Percentiles rank a stretch among this genome's conserved stretches.
Evolutionary conservation across 116 monocot species (phyloP).

Genomic region (Iris pallida): DNA sequence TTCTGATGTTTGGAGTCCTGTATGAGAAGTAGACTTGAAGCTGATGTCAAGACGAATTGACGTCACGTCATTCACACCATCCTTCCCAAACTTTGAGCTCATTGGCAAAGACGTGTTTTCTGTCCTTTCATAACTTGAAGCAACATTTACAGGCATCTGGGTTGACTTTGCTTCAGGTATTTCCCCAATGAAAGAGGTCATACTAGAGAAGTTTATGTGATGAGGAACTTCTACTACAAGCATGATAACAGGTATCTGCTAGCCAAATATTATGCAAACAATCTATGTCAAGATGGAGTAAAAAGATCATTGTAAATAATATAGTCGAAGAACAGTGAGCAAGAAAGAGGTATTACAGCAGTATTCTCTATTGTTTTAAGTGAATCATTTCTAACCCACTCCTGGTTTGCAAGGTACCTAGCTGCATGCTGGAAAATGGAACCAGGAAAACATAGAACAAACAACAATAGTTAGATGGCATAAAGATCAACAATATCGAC

Average conservation of each 20-base stretch:
- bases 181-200: slow-evolving; percentile 33
- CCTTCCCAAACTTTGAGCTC: slow-evolving; percentile 22
- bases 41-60: slow-evolving; percentile 93
- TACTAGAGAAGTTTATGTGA: slow-evolving; percentile 50
- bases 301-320: background rate
- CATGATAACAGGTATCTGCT: slow-evolving; percentile 97
- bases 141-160: slow-evolving; percentile 13
- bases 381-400: slow-evolving; percentile 98
- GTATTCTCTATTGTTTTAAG: slow-evolving; percentile 98
- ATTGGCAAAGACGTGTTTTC: slow-evolving; percentile 19
- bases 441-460: background rate
- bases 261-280: slow-evolving; percentile 9
- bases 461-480: background rate
- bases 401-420: slow-evolving; percentile 95
- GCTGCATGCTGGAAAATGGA: slow-evolving; percentile 83
- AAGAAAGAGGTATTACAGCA: slow-evolving; percentile 46
- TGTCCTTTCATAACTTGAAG: slow-evolving; percentile 18
- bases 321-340: slow-evolving; percentile 5
- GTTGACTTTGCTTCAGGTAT: slow-evolving; percentile 26
- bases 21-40: slow-evolving; percentile 91
- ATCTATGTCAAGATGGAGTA: slow-evolving; percentile 1
- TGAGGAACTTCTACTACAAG: slow-evolving; percentile 83
- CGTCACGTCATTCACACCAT: slow-evolving; percentile 33
- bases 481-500: background rate
- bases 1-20: slow-evolving; percentile 90